Conservation (phyloP, 2,329 filamentous ascomycete genomes). For the Diaporthe nobilis region DNA sequence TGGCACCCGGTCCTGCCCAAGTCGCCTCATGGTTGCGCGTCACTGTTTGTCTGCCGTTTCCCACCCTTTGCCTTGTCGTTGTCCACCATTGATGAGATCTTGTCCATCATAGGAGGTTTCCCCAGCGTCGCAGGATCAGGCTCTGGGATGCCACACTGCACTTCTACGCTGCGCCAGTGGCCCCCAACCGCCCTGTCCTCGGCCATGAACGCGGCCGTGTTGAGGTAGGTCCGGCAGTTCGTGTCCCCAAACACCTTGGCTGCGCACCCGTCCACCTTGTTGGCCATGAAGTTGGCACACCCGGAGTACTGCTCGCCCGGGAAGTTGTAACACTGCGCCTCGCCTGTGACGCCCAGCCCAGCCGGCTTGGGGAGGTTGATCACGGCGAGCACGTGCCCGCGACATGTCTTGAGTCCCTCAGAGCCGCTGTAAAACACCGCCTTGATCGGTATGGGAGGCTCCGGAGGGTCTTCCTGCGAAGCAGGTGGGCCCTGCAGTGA, state of each 20-base stretch:
- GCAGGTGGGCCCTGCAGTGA: slow-evolving; percentile 58
- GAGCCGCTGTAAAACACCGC: slow-evolving; percentile 59
- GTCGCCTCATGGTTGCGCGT: background rate
- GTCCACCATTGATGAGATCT: slow-evolving; percentile 40
- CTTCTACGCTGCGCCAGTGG: slow-evolving; percentile 52
- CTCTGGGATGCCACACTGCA: slow-evolving; percentile 52
- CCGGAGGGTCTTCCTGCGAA: slow-evolving; percentile 52
- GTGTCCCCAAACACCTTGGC: slow-evolving; percentile 54
- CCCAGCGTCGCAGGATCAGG: slow-evolving; percentile 46
- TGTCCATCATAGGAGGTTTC: slow-evolving; percentile 46
- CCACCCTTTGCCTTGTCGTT: slow-evolving; percentile 28
- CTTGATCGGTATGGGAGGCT: slow-evolving; percentile 61
- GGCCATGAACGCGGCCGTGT: slow-evolving; percentile 55
- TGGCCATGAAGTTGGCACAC: slow-evolving; percentile 54
- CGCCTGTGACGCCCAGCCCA: slow-evolving; percentile 44
- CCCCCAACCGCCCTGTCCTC: slow-evolving; percentile 53
- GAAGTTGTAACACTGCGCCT: slow-evolving; percentile 53
- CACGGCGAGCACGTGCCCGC: slow-evolving; percentile 49
- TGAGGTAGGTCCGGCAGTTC: slow-evolving; percentile 51
- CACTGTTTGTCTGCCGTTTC: background rate
- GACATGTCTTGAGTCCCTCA: slow-evolving; percentile 54
- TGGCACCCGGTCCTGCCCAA: background rate
- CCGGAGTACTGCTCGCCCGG: slow-evolving; percentile 47
- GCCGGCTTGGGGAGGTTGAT: slow-evolving; percentile 49
- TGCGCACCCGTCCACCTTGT: slow-evolving; percentile 55